Evolutionary conservation across 2,329 filamentous ascomycete genomes (phyloP).

Genomic region (Colletotrichum musicola): DNA sequence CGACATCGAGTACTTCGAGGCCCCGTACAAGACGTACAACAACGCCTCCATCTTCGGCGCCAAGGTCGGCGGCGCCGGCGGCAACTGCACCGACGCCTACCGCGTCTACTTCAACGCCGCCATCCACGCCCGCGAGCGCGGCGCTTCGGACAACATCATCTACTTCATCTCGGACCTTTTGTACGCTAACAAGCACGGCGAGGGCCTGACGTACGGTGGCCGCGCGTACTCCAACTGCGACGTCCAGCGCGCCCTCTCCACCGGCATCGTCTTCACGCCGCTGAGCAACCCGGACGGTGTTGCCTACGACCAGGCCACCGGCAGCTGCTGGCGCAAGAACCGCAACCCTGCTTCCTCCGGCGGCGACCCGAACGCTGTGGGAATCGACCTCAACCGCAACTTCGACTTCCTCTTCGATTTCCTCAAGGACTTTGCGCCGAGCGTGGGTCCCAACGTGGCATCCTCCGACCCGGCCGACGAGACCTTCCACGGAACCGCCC

Average conservation of each 20-base stretch:
- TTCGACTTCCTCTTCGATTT: slow-evolving; percentile 71
- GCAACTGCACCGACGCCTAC: slow-evolving; percentile 49
- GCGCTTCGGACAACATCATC: slow-evolving; percentile 66
- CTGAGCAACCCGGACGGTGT: slow-evolving; percentile 67
- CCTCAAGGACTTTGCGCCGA: slow-evolving; percentile 55
- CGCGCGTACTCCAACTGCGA: slow-evolving; percentile 64
- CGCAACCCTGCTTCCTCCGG: slow-evolving; percentile 58
- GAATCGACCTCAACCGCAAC: slow-evolving; percentile 69
- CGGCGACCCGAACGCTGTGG: slow-evolving; percentile 49
- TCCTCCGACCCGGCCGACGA: slow-evolving; percentile 59
- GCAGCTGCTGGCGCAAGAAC: slow-evolving; percentile 69
- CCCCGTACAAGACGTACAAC: slow-evolving; percentile 59
- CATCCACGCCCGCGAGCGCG: slow-evolving; percentile 70
- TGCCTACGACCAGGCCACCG: slow-evolving; percentile 64
- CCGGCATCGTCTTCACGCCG: slow-evolving; percentile 66
- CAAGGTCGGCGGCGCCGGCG: slow-evolving; percentile 55
- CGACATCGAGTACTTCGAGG: slow-evolving; percentile 54
- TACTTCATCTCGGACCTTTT: slow-evolving; percentile 71
- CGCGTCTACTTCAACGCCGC: slow-evolving; percentile 66
- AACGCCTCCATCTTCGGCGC: slow-evolving; percentile 54
- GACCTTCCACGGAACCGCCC: slow-evolving; percentile 62
- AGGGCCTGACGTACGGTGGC: slow-evolving; percentile 64
- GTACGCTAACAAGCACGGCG: slow-evolving; percentile 61
- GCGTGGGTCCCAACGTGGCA: slow-evolving; percentile 54
- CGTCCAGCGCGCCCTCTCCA: slow-evolving; percentile 63